Conservation (phyloP, 2,329 filamentous ascomycete genomes). For the Fusarium dlaminii region DNA sequence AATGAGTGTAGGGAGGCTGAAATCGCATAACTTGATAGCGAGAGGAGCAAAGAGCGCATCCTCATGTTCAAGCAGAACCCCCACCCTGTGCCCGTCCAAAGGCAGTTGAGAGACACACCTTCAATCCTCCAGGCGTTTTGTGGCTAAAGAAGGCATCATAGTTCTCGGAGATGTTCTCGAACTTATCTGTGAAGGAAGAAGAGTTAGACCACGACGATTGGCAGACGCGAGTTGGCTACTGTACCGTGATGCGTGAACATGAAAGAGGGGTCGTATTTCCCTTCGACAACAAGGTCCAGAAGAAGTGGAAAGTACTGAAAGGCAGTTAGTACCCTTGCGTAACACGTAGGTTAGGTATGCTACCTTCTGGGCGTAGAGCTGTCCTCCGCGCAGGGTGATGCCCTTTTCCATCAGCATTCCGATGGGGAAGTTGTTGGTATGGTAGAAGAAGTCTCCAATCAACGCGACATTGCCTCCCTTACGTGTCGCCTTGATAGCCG, state of each 20-base stretch:
- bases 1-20: not conserved
- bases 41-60: no score
- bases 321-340: not conserved
- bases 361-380: constrained; percentile 5
- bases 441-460: not conserved
- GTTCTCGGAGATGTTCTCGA: not conserved
- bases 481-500: not conserved
- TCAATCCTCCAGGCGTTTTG: not conserved
- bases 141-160: not conserved
- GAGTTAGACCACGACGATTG: fast-evolving
- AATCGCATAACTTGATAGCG: not conserved
- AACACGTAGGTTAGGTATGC: fast-evolving
- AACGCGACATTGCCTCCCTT: not conserved
- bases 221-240: fast-evolving
- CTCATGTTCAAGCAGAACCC: no score
- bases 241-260: not conserved
- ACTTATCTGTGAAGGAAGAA: not conserved
- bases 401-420: constrained; percentile 8
- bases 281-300: not conserved
- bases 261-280: not conserved
- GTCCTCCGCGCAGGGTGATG: not conserved
- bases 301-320: not conserved
- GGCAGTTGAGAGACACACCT: not conserved
- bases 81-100: not conserved
- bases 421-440: not conserved